Conservation (phyloP, 1,284 basidiomycete species). For the Malassezia globosa region DNA sequence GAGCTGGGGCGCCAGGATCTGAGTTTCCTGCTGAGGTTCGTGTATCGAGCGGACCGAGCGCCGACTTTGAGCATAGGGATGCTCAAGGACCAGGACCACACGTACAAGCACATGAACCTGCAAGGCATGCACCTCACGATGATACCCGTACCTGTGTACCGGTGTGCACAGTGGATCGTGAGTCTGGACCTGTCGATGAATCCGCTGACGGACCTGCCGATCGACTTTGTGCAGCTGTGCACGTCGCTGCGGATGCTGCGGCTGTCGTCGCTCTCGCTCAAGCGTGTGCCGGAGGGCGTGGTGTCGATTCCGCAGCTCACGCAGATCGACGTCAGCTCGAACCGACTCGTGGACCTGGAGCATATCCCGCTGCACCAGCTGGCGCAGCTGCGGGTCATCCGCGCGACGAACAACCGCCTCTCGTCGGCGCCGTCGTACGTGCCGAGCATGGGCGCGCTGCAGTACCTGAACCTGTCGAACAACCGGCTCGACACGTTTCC, state of each 20-base stretch:
- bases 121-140: slow-evolving; percentile 72
- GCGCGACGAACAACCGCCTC: slow-evolving; percentile 84
- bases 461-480: slow-evolving; percentile 85
- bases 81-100: slow-evolving; percentile 36
- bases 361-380: slow-evolving; percentile 73
- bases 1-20: slow-evolving; percentile 71
- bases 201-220: slow-evolving; percentile 87
- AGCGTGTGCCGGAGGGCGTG: slow-evolving; percentile 77
- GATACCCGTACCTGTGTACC: slow-evolving; percentile 78
- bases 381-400: slow-evolving; percentile 61
- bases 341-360: slow-evolving; percentile 79
- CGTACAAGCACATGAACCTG: slow-evolving; percentile 72
- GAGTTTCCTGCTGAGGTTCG: slow-evolving; percentile 75
- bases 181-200: slow-evolving; percentile 84
- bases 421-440: slow-evolving; percentile 78
- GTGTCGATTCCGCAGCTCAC: slow-evolving; percentile 64
- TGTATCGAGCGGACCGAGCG: slow-evolving; percentile 59
- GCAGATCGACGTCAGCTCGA: slow-evolving; percentile 81
- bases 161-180: slow-evolving; percentile 72
- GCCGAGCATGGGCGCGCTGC: slow-evolving; percentile 60
- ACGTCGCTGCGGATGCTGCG: slow-evolving; percentile 71
- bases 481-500: slow-evolving; percentile 85
- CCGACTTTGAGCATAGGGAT: slow-evolving; percentile 33
- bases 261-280: slow-evolving; percentile 86
- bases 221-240: slow-evolving; percentile 90